Evolutionary conservation across 225 moss, liverwort and hornwort genomes (phyloP).

Genomic region (Neckera pumila): DNA sequence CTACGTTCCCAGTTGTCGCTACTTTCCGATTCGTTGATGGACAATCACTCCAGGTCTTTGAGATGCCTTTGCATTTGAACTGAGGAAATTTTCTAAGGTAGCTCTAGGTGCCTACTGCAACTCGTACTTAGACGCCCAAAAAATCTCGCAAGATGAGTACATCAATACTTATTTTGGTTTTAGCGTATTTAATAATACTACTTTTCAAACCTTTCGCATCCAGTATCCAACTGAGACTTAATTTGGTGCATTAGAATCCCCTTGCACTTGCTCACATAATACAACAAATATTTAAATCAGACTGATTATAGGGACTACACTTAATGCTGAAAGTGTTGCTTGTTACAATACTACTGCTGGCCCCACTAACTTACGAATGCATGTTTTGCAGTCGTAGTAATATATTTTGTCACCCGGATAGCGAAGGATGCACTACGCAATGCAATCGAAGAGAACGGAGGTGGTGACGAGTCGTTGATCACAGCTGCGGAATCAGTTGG

Average conservation of each 20-base stretch:
- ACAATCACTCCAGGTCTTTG: neutral
- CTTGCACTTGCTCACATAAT: neutral
- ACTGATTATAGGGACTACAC: too few species aligned
- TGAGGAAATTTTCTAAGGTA: neutral
- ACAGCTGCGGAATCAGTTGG: slow-evolving; percentile 6
- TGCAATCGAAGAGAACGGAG: slow-evolving; percentile 22
- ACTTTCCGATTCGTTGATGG: neutral
- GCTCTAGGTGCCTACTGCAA: neutral
- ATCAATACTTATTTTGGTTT: neutral
- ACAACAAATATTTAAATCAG: neutral
- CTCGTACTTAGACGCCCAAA: neutral
- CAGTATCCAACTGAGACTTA: neutral
- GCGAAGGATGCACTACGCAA: slow-evolving; percentile 21
- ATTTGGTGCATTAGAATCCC: neutral
- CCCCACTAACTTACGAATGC: neutral
- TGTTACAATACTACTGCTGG: neutral
- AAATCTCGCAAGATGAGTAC: neutral
- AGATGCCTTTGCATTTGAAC: neutral
- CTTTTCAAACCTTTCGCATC: neutral
- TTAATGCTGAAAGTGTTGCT: neutral
- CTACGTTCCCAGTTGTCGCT: neutral
- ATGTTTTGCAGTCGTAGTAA: slow-evolving; percentile 15
- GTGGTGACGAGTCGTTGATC: slow-evolving; percentile 1
- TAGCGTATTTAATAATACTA: neutral
- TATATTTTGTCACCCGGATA: slow-evolving; percentile 14